A percentile compares a stretch with the other conserved stretches of the same genome.
phyloP scores from a whole-genome alignment of 257 asterid genomes.

The Przewalskia tangutica region DNA sequence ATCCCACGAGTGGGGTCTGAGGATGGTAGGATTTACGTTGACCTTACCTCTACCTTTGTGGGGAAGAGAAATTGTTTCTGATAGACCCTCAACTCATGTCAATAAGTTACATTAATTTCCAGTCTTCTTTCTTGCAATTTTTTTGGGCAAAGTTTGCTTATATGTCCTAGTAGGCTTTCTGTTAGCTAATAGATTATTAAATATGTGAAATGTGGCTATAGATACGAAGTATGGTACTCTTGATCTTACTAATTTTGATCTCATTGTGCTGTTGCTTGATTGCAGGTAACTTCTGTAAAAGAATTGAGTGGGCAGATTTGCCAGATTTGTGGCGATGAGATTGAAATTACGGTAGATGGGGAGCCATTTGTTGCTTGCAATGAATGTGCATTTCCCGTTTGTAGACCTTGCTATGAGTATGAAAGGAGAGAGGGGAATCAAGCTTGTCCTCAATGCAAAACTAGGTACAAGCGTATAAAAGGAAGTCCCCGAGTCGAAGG shows the following conservation, averaged over 20 bases:
- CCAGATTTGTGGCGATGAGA: conserved; percentile 76
- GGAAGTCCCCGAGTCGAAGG: conserved; percentile 97
- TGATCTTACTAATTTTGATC: conserved; percentile 9
- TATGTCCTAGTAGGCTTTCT: not conserved
- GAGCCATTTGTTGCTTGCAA: conserved; percentile 73
- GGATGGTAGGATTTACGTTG: no score
- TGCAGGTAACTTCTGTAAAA: conserved; percentile 55
- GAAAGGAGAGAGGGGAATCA: conserved; percentile 96
- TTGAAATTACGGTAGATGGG: conserved; percentile 42
- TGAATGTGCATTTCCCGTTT: conserved; percentile 77
- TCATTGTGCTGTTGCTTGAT: not conserved
- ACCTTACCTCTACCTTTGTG: no score
- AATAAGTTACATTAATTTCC: conserved; percentile 13
- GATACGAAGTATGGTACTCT: conserved; percentile 1
- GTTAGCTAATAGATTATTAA: not conserved
- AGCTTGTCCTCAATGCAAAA: conserved; percentile 97
- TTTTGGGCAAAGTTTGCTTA: not conserved
- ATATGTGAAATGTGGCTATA: not conserved
- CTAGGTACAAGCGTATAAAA: conserved; percentile 84
- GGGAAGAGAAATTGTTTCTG: no score
- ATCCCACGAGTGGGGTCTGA: no score
- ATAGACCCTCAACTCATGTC: not conserved
- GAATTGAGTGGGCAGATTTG: conserved; percentile 60
- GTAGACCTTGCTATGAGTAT: conserved; percentile 83
- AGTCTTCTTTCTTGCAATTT: not conserved